Base-by-base conservation (phyloP, 768 basidiomycete species). In the Auricularia auricula-judae region DNA sequence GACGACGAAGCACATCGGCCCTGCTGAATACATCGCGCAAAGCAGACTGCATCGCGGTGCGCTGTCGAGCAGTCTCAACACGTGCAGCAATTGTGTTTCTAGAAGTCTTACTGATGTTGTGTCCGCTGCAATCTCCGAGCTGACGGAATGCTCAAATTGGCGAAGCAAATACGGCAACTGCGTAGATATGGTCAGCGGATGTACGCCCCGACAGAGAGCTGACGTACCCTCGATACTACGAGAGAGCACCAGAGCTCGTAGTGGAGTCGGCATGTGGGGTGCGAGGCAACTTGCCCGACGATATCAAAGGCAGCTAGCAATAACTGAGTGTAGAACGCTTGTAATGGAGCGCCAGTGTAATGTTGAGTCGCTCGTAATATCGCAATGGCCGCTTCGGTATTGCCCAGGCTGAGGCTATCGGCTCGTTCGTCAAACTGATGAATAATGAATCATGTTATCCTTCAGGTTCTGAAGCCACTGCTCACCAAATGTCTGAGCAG, bases 281-380 rank as follows among this genome's bases (percentile, higher is more conserved):
- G 56, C 5, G 56, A 34, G 8, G 29, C 34, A 23, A 12, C 11
- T 71, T 88, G 85, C 1, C 83, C 78, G 23, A 91, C 75, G 68
- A 84, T 87, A 5, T 80, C 81, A 66, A 88, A 75, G 3, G 86
- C 83, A 3, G 87, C 79, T 21, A 86, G 75, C 35, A 91, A 75
- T 56, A 90, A 72, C 68, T 89, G 89, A 0, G 83, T 85, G 66
- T 85, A 87, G 70, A 87, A 89, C 23, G 81, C 81, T 2, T 78
- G 76, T 21, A 86, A 80, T 21, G 85, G 75, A 84, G 86, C 85
- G 14, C 83, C 82, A 12, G 81, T 82, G 81, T 83, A 85, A 69
- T 86, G 78, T 67, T 84, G 82, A 44, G 80, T 73, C 36, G 80
- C 80, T 35, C 86, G 77, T 36, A 89, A 74, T 39, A 86, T 67